A percentile compares a stretch with the other conserved stretches of the same genome.
phyloP scores from a whole-genome alignment of 345 rosid species.

The Dovyalis caffra region DNA sequence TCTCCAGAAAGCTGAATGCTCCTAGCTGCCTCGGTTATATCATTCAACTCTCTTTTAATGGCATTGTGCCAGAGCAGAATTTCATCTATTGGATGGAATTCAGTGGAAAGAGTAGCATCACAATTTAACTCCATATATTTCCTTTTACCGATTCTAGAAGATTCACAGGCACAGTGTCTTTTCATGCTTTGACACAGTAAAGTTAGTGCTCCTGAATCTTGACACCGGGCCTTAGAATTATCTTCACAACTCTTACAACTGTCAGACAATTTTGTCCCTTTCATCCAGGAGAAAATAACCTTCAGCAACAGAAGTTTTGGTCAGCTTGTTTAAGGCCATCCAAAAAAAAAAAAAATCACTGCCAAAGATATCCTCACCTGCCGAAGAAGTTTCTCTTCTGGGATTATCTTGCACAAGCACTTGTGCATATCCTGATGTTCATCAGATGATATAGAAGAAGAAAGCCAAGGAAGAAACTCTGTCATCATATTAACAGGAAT shows the following conservation, averaged over 20 bases:
- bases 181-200: constrained; percentile 20
- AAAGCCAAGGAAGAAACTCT: constrained; percentile 83
- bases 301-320: constrained; percentile 29
- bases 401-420: constrained; percentile 64
- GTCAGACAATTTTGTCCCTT: constrained; percentile 35
- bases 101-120: constrained; percentile 25
- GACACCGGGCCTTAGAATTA: constrained; percentile 13
- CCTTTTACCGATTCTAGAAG: constrained; percentile 44
- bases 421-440: constrained; percentile 56
- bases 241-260: constrained; percentile 25
- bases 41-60: constrained; percentile 47
- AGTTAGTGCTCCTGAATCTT: constrained; percentile 20
- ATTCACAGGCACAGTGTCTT: constrained; percentile 39
- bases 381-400: constrained; percentile 62
- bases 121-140: constrained; percentile 39
- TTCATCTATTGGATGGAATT: constrained; percentile 49
- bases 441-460: constrained; percentile 65
- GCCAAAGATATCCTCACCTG: constrained; percentile 42
- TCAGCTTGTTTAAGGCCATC: constrained; percentile 14
- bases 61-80: constrained; percentile 66
- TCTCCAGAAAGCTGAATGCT: constrained; percentile 49
- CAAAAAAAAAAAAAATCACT: not conserved
- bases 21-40: constrained; percentile 52
- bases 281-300: constrained; percentile 60
- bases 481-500: constrained; percentile 76